These are phyloP conservation scores for Brassica nigra DNA, from an alignment of 345 rosid genomes.

Conservation along the genomic window DNA sequence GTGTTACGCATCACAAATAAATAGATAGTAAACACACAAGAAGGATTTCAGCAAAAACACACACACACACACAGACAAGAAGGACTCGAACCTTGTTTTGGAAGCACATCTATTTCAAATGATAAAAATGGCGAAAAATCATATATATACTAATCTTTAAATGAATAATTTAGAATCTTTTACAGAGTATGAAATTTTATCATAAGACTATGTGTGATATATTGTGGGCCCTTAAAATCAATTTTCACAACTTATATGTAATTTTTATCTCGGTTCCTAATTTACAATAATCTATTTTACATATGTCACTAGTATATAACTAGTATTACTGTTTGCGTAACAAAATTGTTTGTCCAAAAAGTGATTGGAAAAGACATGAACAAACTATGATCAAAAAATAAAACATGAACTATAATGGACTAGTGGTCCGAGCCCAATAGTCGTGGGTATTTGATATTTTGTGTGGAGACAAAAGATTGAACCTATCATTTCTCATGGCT, in stretches of 20 bases:
- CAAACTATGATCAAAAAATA: neutral
- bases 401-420: neutral
- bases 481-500: neutral
- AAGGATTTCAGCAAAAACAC: neutral
- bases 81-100: no score
- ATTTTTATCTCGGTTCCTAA: no score
- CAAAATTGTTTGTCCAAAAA: neutral
- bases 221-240: no score
- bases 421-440: neutral
- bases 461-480: neutral
- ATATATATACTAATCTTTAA: no score
- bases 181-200: no score
- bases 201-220: no score
- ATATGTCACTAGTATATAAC: neutral
- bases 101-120: no score
- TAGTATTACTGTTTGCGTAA: neutral
- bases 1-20: constrained; percentile 21
- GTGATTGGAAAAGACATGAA: neutral
- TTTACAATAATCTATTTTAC: no score
- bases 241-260: no score
- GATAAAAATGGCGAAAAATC: no score
- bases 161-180: no score
- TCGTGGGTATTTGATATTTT: neutral
- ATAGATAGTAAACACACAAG: constrained; percentile 14
- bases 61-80: neutral